Evolutionary conservation across 768 basidiomycete species (phyloP).

Genomic region (Boletus reticuloceps): DNA sequence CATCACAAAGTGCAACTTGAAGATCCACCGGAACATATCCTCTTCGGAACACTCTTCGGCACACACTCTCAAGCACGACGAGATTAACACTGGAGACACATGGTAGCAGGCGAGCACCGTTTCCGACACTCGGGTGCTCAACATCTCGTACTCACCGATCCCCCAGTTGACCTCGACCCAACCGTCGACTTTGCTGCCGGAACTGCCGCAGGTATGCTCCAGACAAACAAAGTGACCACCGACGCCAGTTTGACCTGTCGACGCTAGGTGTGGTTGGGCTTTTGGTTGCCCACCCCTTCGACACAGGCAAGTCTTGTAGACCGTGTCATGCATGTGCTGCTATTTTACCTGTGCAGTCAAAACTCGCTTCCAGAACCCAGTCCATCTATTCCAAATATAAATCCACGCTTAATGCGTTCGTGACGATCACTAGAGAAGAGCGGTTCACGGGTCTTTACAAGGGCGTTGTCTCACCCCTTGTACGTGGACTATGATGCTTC

Average conservation of each 20-base stretch:
- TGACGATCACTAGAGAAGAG: conserved; percentile 70
- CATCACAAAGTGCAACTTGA: no score
- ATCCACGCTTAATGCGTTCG: conserved; percentile 63
- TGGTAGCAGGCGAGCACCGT: conserved; percentile 21
- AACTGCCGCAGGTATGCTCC: conserved; percentile 53
- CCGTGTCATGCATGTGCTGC: neutral
- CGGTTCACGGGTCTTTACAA: conserved; percentile 66
- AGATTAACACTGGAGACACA: neutral
- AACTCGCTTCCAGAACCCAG: conserved; percentile 73
- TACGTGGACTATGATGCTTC: conserved; percentile 30
- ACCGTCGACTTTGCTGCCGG: conserved; percentile 78
- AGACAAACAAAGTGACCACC: no score
- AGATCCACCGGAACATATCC: no score
- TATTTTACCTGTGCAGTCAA: conserved; percentile 50
- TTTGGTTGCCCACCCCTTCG: conserved; percentile 74
- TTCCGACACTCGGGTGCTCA: neutral
- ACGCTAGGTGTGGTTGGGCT: conserved; percentile 57
- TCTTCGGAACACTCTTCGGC: no score
- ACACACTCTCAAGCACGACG: no score
- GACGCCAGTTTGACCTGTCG: neutral
- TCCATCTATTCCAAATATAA: conserved; percentile 53
- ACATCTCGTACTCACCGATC: conserved; percentile 3
- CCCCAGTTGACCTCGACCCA: conserved; percentile 45
- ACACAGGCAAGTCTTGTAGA: conserved; percentile 47
- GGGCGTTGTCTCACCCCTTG: conserved; percentile 79